Evolutionary conservation across 164 flowering plant genomes (phyloP).

Genomic region (Pachysandra terminalis): DNA sequence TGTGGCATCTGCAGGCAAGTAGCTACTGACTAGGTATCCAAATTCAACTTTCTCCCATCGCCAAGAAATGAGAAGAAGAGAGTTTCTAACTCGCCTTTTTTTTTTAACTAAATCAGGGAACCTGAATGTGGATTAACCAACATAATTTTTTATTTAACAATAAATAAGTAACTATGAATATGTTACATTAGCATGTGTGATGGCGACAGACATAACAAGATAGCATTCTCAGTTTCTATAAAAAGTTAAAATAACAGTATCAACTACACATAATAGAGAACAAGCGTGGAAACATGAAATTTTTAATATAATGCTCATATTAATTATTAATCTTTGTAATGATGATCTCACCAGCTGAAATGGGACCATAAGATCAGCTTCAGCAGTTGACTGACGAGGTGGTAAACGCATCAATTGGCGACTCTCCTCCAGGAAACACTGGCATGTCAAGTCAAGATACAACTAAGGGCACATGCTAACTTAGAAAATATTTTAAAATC

Average conservation of each 20-base stretch:
- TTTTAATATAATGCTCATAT: neutral
- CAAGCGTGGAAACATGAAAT: neutral
- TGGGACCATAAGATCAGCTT: constrained; percentile 97
- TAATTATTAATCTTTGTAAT: neutral
- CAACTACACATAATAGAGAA: neutral
- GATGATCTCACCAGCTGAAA: constrained; percentile 72
- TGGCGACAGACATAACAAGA: no score
- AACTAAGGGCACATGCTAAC: neutral
- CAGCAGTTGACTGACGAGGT: constrained; percentile 96
- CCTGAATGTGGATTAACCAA: no score
- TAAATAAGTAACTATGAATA: no score
- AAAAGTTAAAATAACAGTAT: neutral
- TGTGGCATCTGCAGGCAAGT: no score
- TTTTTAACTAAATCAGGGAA: no score
- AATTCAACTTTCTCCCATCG: no score
- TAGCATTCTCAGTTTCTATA: neutral
- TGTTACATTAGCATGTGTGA: no score
- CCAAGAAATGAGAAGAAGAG: no score
- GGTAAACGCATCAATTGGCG: constrained; percentile 93
- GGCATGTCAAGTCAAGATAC: constrained; percentile 13
- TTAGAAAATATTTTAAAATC: no score
- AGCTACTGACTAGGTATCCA: no score
- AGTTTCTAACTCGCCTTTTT: no score
- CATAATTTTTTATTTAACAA: no score
- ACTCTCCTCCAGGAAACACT: constrained; percentile 99